Conservation (phyloP, 2,329 filamentous ascomycete genomes). For the Arthrobotrys sinensis region DNA sequence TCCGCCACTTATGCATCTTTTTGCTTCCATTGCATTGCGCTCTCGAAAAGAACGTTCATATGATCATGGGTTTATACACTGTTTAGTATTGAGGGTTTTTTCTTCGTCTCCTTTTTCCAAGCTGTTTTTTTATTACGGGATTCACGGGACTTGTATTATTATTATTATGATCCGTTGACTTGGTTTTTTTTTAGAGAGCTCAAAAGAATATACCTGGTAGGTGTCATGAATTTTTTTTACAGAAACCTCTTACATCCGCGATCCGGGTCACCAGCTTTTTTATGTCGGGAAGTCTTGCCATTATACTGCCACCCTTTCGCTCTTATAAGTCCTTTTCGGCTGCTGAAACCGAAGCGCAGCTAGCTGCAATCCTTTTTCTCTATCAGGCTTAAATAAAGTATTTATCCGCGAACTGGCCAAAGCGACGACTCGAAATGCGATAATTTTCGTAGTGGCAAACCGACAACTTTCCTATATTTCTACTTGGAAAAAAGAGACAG, state of each 20-base stretch:
- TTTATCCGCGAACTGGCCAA: conserved; percentile 37
- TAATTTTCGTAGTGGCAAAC: conserved; percentile 23
- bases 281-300: conserved; percentile 20
- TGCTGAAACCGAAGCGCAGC: conserved; percentile 37
- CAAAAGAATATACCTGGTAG: conserved; percentile 1
- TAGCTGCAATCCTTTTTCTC: background rate
- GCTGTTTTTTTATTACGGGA: conserved; percentile 13
- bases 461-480: background rate
- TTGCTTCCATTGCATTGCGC: conserved; percentile 8
- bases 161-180: conserved; percentile 18
- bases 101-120: background rate
- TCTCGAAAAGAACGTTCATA: conserved; percentile 5
- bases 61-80: conserved; percentile 2
- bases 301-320: conserved; percentile 9
- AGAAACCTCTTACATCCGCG: background rate
- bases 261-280: conserved; percentile 6
- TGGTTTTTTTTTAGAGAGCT: conserved; percentile 12
- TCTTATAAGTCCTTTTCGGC: conserved; percentile 1
- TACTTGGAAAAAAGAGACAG: background rate
- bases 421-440: background rate
- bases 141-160: conserved; percentile 44
- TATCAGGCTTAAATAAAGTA: conserved; percentile 40
- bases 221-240: background rate
- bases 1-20: background rate
- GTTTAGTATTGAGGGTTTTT: conserved; percentile 15